phyloP scores from a whole-genome alignment of 805 yeast species.

The Kregervanrija fluxuum region DNA sequence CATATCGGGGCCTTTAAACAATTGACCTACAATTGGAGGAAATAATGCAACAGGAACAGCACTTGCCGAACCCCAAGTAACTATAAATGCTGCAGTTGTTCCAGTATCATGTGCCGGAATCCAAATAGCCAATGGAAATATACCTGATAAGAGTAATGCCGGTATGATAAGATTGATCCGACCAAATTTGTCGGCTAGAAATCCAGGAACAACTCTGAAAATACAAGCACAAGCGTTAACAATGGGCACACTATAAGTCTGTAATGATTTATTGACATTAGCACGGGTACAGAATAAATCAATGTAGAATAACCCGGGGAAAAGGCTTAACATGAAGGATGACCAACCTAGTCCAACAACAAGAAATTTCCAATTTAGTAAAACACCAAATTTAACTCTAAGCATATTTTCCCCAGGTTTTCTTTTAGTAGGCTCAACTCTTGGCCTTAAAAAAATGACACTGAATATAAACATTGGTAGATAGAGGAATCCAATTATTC shows the following conservation, averaged over 20 bases:
- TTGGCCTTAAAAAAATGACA: conserved; percentile 22
- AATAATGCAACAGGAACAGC: conserved; percentile 29
- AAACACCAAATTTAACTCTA: conserved; percentile 32
- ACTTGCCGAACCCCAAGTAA: conserved; percentile 29
- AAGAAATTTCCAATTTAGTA: conserved; percentile 25
- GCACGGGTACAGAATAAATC: conserved; percentile 46
- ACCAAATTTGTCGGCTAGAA: conserved; percentile 35
- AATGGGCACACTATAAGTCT: conserved; percentile 39
- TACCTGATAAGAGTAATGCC: conserved; percentile 26
- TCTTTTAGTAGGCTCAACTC: conserved; percentile 27
- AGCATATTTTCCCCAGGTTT: conserved; percentile 29
- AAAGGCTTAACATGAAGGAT: conserved; percentile 24
- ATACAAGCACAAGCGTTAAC: conserved; percentile 36
- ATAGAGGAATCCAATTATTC: conserved; percentile 37
- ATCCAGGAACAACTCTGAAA: conserved; percentile 48
- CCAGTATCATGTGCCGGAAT: conserved; percentile 36
- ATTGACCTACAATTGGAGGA: conserved; percentile 29
- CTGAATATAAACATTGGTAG: conserved; percentile 22
- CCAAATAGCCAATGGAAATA: conserved; percentile 40
- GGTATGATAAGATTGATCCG: conserved; percentile 33
- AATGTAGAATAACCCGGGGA: conserved; percentile 51
- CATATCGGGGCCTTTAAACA: conserved; percentile 27
- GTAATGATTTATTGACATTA: conserved; percentile 40
- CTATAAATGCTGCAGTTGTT: conserved; percentile 31
- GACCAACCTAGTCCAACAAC: conserved; percentile 34